These are phyloP conservation scores for Trichoderma oligosporum DNA, from an alignment of 2,329 filamentous ascomycete species.

Conservation along the genomic window DNA sequence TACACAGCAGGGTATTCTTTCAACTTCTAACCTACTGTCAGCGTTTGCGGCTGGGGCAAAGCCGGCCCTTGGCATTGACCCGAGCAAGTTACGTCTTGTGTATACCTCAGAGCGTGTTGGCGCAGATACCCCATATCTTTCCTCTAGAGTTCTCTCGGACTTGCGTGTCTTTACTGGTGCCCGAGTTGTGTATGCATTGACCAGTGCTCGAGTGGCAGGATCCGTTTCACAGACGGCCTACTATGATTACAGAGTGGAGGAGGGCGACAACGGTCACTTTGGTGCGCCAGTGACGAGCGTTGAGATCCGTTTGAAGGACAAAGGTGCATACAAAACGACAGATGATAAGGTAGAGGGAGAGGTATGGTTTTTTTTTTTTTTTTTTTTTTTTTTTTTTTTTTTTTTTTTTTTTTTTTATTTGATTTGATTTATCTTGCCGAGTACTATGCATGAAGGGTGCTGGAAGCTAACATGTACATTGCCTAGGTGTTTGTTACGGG, in stretches of 20 bases:
- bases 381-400: no score
- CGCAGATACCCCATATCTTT: constrained; percentile 59
- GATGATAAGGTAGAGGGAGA: constrained; percentile 61
- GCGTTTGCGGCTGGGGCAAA: constrained; percentile 54
- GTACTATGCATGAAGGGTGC: not conserved
- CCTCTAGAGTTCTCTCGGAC: constrained; percentile 69
- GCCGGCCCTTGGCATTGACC: constrained; percentile 57
- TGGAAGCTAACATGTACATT: not conserved
- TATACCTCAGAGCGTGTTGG: constrained; percentile 73
- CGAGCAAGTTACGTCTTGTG: constrained; percentile 75
- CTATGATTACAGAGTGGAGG: constrained; percentile 73
- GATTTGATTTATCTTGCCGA: not conserved
- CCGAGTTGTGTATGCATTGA: constrained; percentile 79
- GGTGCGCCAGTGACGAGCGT: constrained; percentile 76
- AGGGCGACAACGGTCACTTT: constrained; percentile 58
- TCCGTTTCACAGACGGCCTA: constrained; percentile 82
- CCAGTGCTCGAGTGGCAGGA: constrained; percentile 78
- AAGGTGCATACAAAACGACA: constrained; percentile 55
- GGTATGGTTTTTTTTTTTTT: no score
- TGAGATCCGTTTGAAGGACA: constrained; percentile 71
- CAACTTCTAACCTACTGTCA: constrained; percentile 49
- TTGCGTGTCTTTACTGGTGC: constrained; percentile 76
- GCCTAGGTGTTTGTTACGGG: constrained; percentile 67
- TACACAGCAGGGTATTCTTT: constrained; percentile 65
- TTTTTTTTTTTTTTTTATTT: no score